Evolutionary conservation across 768 basidiomycete species (phyloP).

Genomic region (Macrolepiota fuliginosa): DNA sequence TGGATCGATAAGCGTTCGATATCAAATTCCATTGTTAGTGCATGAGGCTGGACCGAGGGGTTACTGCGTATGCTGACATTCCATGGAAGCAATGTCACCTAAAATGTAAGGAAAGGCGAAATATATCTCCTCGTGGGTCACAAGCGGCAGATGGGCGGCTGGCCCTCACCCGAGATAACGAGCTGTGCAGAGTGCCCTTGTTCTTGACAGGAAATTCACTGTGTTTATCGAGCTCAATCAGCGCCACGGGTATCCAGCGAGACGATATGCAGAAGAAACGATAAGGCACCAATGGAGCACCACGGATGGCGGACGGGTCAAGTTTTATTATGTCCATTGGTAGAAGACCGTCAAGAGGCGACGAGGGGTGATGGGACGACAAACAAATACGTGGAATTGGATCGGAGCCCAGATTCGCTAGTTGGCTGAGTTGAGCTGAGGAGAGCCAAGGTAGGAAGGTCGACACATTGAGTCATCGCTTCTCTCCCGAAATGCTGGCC

Average conservation of each 20-base stretch:
- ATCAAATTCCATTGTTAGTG: too few relatives aligned
- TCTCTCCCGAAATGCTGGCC: not conserved
- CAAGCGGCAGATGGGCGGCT: too few relatives aligned
- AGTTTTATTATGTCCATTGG: too few relatives aligned
- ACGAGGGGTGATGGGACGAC: not conserved
- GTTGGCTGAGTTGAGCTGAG: not conserved
- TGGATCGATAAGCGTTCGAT: too few relatives aligned
- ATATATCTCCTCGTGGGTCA: not conserved
- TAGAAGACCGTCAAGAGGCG: not conserved
- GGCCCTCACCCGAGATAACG: too few relatives aligned
- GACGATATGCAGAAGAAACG: too few relatives aligned
- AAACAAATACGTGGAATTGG: not conserved
- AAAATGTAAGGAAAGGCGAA: not conserved
- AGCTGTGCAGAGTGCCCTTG: too few relatives aligned
- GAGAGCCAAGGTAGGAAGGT: slow-evolving; percentile 5
- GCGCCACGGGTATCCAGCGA: too few relatives aligned
- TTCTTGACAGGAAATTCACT: not conserved
- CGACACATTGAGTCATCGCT: not conserved
- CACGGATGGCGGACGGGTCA: not conserved
- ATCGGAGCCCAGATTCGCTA: not conserved
- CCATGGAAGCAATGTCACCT: not conserved
- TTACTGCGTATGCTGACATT: too few relatives aligned
- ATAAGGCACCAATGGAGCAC: too few relatives aligned
- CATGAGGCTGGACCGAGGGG: too few relatives aligned
- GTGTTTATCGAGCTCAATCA: not conserved